Conservation (phyloP, 2,329 filamentous ascomycete genomes). For the Ophiostoma perfectum region DNA sequence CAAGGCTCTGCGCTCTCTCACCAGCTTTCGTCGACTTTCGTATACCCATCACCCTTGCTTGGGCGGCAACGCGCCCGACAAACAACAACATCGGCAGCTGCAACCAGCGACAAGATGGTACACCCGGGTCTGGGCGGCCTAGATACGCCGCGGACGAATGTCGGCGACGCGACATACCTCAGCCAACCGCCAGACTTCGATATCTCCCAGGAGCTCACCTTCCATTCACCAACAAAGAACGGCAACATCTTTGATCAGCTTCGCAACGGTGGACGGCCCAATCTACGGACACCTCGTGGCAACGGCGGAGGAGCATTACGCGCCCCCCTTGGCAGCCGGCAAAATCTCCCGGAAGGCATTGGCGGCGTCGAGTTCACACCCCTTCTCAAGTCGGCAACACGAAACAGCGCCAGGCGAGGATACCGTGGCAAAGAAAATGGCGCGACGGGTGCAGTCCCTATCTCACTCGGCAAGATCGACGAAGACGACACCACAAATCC, state of each 20-base stretch:
- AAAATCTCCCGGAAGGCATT: conserved; percentile 62
- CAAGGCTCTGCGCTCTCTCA: no score
- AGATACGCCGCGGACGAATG: conserved; percentile 80
- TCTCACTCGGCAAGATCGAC: conserved; percentile 60
- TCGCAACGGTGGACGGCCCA: conserved; percentile 58
- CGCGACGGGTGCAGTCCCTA: conserved; percentile 56
- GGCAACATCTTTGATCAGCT: conserved; percentile 72
- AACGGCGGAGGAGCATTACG: conserved; percentile 49
- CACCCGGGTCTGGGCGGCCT: conserved; percentile 60
- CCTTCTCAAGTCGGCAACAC: conserved; percentile 73
- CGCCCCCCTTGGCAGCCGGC: conserved; percentile 63
- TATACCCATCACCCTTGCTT: neutral
- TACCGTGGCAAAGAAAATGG: conserved; percentile 57
- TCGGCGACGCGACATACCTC: conserved; percentile 78
- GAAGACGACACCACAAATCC: conserved; percentile 72
- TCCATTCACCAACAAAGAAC: conserved; percentile 71
- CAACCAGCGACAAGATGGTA: conserved; percentile 50
- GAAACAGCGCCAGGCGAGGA: conserved; percentile 59
- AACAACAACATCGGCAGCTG: neutral
- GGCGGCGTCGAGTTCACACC: conserved; percentile 85
- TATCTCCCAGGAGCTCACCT: conserved; percentile 81
- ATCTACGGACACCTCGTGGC: conserved; percentile 67
- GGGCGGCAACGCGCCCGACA: neutral
- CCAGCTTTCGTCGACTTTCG: neutral
- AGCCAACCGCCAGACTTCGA: conserved; percentile 67